These are phyloP conservation scores for Microbotryum scabiosae DNA, from an alignment of 1,284 basidiomycete genomes.

Conservation along the genomic window DNA sequence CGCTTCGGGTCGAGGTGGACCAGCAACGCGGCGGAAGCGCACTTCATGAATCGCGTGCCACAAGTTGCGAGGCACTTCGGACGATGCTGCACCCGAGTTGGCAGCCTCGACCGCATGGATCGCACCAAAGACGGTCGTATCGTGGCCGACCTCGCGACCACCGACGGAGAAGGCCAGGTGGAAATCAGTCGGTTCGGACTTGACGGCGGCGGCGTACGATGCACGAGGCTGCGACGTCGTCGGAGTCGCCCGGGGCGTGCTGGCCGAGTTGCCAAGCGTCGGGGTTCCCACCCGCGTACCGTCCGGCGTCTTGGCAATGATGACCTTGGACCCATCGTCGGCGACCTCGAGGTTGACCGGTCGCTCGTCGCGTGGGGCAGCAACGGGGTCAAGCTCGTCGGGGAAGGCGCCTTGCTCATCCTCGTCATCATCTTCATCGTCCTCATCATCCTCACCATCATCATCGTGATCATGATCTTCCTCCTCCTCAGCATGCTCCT, in stretches of 20 bases:
- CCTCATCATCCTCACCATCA: slow-evolving; percentile 57
- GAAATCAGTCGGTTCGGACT: slow-evolving; percentile 87
- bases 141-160: slow-evolving; percentile 67
- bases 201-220: slow-evolving; percentile 90
- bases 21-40: slow-evolving; percentile 84
- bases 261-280: slow-evolving; percentile 40
- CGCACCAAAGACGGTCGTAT: slow-evolving; percentile 91
- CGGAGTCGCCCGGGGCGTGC: background rate
- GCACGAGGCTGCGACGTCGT: slow-evolving; percentile 22
- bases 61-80: slow-evolving; percentile 47
- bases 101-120: slow-evolving; percentile 50
- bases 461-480: slow-evolving; percentile 48
- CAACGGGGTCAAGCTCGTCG: slow-evolving; percentile 51
- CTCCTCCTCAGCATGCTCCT: slow-evolving; percentile 23
- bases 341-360: slow-evolving; percentile 70
- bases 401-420: slow-evolving; percentile 50
- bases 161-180: slow-evolving; percentile 93
- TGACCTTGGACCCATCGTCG: slow-evolving; percentile 83
- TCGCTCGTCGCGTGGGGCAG: slow-evolving; percentile 53
- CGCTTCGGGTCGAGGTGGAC: slow-evolving; percentile 53
- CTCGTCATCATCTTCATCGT: slow-evolving; percentile 66
- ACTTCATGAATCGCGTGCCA: slow-evolving; percentile 86
- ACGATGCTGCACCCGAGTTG: too few relatives aligned
- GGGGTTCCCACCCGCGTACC: slow-evolving; percentile 90
- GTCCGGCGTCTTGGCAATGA: slow-evolving; percentile 91